Evolutionary conservation across 1,284 basidiomycete genomes (phyloP), one percentile per base, ranked within the genome.

Genomic region (Microbotryomycetes sp.): DNA sequence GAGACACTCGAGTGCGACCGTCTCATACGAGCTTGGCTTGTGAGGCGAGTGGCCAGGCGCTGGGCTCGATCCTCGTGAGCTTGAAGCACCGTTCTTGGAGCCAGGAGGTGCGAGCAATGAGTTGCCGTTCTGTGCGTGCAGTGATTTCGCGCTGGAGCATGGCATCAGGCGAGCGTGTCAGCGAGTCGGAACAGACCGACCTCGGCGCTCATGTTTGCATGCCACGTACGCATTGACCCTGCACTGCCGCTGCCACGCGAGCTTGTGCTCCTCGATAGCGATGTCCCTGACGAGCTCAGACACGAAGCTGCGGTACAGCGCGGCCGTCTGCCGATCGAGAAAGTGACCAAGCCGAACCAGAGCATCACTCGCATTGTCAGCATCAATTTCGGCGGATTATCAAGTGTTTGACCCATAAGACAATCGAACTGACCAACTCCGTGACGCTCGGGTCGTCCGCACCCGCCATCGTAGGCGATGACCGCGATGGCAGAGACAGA

Each of bases 261-360:
- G 51, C 5, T 54, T 52, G 52, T 62, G 56, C 55, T 65, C 66
- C 13, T 67, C 56, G n/a, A 67, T 60, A 2, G 60, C 58, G 21
- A 67, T 23, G 45, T 67, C 66, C 3, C 29, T 21, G 4, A 67
- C 52, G 31, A 65, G 54, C 50, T 64, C 62, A 31, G 18, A 51
- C 31, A 67, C 27, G 45, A 67, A 29, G 45, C 59, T 52, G 23
- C 35, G 23, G 3, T 56, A 54, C 35, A 67, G 54, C 23, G 27
- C 11, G 4, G 56, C 26, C 4, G 66, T 59, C 65, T 62, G 53
- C 48, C n/a, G n/a, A n/a, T n/a, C n/a, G n/a, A n/a, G n/a, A n/a
- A n/a, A n/a, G n/a, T n/a, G n/a, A n/a, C n/a, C n/a, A n/a, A n/a
- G n/a, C n/a, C n/a, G n/a, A n/a, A n/a, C n/a, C n/a, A n/a, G n/a